These are phyloP conservation scores for Fraxinus paxiana DNA, from an alignment of 305 asterid genomes.

Conservation along the genomic window DNA sequence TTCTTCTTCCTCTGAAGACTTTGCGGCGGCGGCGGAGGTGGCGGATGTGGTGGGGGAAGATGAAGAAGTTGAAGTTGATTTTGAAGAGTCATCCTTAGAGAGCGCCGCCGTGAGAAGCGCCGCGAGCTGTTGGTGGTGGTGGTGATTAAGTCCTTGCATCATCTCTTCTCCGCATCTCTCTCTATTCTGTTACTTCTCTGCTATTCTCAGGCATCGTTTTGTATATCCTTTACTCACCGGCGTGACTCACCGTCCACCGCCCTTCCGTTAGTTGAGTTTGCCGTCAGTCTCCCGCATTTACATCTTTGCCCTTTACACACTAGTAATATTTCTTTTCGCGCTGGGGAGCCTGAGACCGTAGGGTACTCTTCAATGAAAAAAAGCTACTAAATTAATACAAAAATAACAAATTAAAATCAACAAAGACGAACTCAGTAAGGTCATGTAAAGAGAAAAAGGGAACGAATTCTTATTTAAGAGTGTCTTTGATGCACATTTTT, in stretches of 20 bases:
- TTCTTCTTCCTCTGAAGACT: constrained; percentile 63
- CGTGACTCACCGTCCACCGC: background rate
- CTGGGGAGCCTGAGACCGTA: background rate
- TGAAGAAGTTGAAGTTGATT: constrained; percentile 35
- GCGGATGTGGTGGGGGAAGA: constrained; percentile 30
- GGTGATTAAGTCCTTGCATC: constrained; percentile 91
- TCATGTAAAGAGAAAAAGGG: background rate
- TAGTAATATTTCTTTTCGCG: background rate
- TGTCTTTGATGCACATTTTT: no score
- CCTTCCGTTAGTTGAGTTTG: background rate
- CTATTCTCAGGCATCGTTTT: constrained; percentile 3
- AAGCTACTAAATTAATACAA: background rate
- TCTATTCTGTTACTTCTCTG: constrained; percentile 17
- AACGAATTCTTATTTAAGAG: no score
- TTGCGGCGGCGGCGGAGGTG: constrained; percentile 21
- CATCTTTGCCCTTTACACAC: constrained; percentile 1
- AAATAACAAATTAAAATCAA: background rate
- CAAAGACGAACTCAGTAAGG: background rate
- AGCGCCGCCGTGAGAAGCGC: constrained; percentile 93
- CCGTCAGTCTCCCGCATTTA: background rate
- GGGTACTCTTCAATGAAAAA: background rate
- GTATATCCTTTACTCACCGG: background rate
- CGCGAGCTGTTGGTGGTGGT: constrained; percentile 92
- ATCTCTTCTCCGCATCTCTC: constrained; percentile 50
- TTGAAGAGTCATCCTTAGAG: constrained; percentile 59